phyloP scores from a whole-genome alignment of 768 basidiomycete genomes.

The Mycena chlorophos region DNA sequence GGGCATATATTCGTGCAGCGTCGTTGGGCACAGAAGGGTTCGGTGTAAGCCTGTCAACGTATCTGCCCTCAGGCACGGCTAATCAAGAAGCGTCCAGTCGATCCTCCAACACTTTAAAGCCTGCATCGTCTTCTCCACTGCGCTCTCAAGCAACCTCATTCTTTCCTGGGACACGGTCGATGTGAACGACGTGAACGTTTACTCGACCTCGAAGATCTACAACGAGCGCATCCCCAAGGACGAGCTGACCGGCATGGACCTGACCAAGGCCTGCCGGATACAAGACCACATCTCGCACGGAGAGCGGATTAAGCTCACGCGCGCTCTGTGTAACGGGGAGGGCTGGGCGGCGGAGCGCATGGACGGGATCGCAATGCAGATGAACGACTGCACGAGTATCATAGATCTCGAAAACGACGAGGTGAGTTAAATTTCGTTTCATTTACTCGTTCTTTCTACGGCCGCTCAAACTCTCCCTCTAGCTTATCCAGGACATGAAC shows the following conservation, averaged over 20 bases:
- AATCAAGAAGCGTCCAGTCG: constrained; percentile 3
- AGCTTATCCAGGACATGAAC: constrained; percentile 14
- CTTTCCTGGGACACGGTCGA: not conserved
- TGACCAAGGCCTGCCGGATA: constrained; percentile 3
- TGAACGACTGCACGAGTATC: constrained; percentile 9
- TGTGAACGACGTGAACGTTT: constrained; percentile 1
- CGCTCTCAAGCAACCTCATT: constrained; percentile 5
- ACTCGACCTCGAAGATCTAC: constrained; percentile 13
- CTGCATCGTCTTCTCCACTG: constrained; percentile 8
- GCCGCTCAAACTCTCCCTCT: not conserved
- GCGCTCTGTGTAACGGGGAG: constrained; percentile 9
- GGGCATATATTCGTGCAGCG: constrained; percentile 2
- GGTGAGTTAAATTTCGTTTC: not conserved
- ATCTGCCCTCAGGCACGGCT: not conserved
- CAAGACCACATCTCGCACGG: not conserved
- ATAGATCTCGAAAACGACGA: constrained; percentile 5
- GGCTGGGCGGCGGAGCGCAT: not conserved
- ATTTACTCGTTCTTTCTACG: not conserved
- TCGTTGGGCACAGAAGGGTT: constrained; percentile 1
- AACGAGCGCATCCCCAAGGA: not conserved
- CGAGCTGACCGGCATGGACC: not conserved
- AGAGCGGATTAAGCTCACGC: not conserved
- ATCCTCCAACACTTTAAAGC: constrained; percentile 13
- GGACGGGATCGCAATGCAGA: not conserved
- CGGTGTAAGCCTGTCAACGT: not conserved